phyloP scores from a whole-genome alignment of 78 protist species.

The Dictyostelium intermedium region DNA sequence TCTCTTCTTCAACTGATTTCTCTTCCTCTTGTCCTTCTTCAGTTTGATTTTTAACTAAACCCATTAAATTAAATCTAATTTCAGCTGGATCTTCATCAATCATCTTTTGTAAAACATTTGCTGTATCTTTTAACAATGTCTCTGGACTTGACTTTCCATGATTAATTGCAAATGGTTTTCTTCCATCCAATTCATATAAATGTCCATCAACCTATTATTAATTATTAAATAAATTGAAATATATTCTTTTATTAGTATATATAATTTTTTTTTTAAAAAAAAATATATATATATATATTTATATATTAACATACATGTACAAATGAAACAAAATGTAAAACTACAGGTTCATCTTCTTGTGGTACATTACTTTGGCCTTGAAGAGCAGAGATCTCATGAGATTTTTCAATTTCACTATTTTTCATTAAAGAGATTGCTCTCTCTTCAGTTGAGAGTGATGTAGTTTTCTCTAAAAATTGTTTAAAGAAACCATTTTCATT shows the following conservation, averaged over 20 bases:
- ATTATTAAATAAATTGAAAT: no score
- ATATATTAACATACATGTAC: slow-evolving; percentile 47
- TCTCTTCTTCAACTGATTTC: background rate
- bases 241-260: no score
- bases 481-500: slow-evolving; percentile 62
- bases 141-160: slow-evolving; percentile 78
- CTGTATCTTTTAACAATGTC: slow-evolving; percentile 69
- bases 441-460: slow-evolving; percentile 59
- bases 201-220: slow-evolving; percentile 77
- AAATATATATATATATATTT: no score
- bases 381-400: slow-evolving; percentile 66
- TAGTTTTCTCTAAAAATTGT: slow-evolving; percentile 63
- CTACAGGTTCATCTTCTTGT: slow-evolving; percentile 83
- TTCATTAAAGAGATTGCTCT: slow-evolving; percentile 75
- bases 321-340: slow-evolving; percentile 93
- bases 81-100: slow-evolving; percentile 76
- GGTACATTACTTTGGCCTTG: slow-evolving; percentile 87
- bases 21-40: slow-evolving; percentile 27
- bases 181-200: slow-evolving; percentile 89
- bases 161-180: slow-evolving; percentile 88
- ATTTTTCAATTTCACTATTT: slow-evolving; percentile 52
- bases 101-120: slow-evolving; percentile 50
- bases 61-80: slow-evolving; percentile 80
- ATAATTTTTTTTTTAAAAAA: background rate
- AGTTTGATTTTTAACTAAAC: slow-evolving; percentile 12